phyloP scores from a whole-genome alignment of 2,329 filamentous ascomycete species.

The Rosellinia necatrix region DNA sequence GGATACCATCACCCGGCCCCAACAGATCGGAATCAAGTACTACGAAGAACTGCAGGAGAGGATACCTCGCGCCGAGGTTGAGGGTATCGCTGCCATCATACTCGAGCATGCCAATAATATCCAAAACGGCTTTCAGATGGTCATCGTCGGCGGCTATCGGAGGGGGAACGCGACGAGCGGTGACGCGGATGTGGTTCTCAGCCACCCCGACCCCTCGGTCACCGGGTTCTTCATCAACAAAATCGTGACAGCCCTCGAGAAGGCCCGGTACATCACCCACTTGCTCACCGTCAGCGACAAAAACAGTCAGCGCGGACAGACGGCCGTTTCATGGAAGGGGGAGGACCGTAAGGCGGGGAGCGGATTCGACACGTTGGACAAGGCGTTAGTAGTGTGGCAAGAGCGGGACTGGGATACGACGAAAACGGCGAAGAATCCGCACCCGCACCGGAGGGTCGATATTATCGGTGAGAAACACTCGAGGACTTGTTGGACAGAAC shows the following conservation, averaged over 20 bases:
- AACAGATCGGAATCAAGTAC: conserved; percentile 93
- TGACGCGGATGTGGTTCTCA: conserved; percentile 86
- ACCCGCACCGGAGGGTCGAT: conserved; percentile 83
- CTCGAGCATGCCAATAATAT: conserved; percentile 69
- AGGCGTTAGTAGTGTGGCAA: conserved; percentile 92
- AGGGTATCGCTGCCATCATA: conserved; percentile 67
- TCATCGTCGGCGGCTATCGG: conserved; percentile 79
- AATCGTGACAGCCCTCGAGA: conserved; percentile 74
- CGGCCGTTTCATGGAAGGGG: conserved; percentile 58
- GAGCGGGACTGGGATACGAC: conserved; percentile 57
- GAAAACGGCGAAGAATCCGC: conserved; percentile 63
- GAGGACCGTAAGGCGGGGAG: conserved; percentile 46
- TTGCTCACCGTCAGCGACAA: conserved; percentile 72
- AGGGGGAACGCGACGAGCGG: conserved; percentile 74
- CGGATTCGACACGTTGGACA: conserved; percentile 88
- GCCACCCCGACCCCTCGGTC: conserved; percentile 71
- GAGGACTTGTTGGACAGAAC: background rate
- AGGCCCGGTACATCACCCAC: conserved; percentile 75
- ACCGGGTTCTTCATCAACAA: conserved; percentile 73
- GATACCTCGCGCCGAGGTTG: conserved; percentile 75
- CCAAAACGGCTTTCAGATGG: conserved; percentile 58
- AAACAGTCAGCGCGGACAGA: conserved; percentile 74
- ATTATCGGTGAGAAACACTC: conserved; percentile 62
- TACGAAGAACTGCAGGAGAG: conserved; percentile 80
- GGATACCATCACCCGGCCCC: conserved; percentile 73